Evolutionary conservation across 1,284 basidiomycete species (phyloP).

Genomic region (Pholiota adiposa): DNA sequence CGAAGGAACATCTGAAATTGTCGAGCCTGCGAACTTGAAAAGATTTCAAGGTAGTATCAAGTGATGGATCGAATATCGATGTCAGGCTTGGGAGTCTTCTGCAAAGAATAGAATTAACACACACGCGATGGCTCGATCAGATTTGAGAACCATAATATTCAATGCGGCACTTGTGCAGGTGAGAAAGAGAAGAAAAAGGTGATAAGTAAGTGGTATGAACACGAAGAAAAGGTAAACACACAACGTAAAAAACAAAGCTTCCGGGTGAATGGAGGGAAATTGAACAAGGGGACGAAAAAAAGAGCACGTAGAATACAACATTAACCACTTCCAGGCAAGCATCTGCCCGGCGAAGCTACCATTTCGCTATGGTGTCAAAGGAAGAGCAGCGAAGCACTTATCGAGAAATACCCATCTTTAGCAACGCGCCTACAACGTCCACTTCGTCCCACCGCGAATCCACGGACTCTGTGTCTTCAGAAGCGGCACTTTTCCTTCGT

Average conservation of each 20-base stretch:
- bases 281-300: constrained; percentile 8
- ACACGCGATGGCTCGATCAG: neutral
- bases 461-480: constrained; percentile 44
- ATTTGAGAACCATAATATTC: neutral
- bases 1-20: no score
- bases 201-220: constrained; percentile 1
- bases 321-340: constrained; percentile 17
- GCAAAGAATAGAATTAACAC: neutral
- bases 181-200: neutral
- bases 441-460: constrained; percentile 82
- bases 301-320: constrained; percentile 23
- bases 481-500: constrained; percentile 64
- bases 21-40: no score
- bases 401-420: constrained; percentile 83
- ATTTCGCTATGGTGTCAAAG: constrained; percentile 3
- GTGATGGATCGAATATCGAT: neutral
- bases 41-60: no score
- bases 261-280: neutral
- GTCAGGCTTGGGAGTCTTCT: neutral
- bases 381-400: constrained; percentile 28
- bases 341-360: neutral
- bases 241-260: neutral
- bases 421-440: constrained; percentile 80
- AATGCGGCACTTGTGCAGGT: neutral
- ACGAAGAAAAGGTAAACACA: neutral